Percentiles rank a stretch among this genome's conserved stretches.
Conservation (phyloP, 2,329 filamentous ascomycete genomes). For the Fusarium decemcellulare region DNA sequence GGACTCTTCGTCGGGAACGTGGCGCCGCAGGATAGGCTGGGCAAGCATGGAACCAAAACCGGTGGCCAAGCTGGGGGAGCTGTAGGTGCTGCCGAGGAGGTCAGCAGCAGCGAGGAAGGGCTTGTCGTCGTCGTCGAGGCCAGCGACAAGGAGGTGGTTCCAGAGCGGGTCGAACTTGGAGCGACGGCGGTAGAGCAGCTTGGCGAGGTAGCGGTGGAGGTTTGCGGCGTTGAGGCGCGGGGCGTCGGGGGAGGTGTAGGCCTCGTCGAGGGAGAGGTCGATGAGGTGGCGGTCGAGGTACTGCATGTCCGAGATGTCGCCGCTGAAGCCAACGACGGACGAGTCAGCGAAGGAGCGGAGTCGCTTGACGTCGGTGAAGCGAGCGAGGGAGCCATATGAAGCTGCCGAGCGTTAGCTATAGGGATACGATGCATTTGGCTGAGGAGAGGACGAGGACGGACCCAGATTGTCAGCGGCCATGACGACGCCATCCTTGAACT, state of each 20-base stretch:
- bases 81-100: constrained; percentile 93
- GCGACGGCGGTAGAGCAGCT: constrained; percentile 95
- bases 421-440: not conserved
- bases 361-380: constrained; percentile 97
- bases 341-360: constrained; percentile 89
- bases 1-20: constrained; percentile 87
- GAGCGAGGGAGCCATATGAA: constrained; percentile 96
- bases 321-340: constrained; percentile 92
- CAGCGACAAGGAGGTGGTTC: constrained; percentile 95
- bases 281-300: constrained; percentile 93
- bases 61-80: constrained; percentile 88
- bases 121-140: constrained; percentile 82
- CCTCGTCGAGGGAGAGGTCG: constrained; percentile 89
- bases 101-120: constrained; percentile 95
- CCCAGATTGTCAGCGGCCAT: constrained; percentile 97
- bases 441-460: constrained; percentile 57
- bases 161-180: constrained; percentile 97
- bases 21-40: constrained; percentile 88
- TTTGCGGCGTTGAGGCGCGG: constrained; percentile 86
- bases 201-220: constrained; percentile 95
- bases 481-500: constrained; percentile 96
- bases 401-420: constrained; percentile 65
- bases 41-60: constrained; percentile 95
- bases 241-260: constrained; percentile 72
- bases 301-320: constrained; percentile 99